phyloP scores from a whole-genome alignment of 2,329 filamentous ascomycete genomes.

The Microthyrium microscopicum region DNA sequence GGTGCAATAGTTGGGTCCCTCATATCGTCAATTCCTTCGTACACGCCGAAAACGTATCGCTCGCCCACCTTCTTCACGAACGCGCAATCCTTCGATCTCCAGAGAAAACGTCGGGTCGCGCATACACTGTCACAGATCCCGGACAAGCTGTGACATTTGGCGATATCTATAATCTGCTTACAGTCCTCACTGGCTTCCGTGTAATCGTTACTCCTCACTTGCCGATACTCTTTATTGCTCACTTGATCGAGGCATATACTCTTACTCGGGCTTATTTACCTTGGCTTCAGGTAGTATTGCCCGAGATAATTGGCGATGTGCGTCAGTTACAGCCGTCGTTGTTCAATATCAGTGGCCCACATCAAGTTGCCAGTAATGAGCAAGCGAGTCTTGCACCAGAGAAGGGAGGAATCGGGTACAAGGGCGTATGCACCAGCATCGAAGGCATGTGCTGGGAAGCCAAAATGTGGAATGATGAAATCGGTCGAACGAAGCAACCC shows the following conservation, averaged over 20 bases:
- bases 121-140: constrained; percentile 35
- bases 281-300: constrained; percentile 12
- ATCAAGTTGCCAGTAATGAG: constrained; percentile 22
- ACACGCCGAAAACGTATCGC: constrained; percentile 34
- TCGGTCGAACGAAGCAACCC: too few species aligned
- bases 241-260: constrained; percentile 23
- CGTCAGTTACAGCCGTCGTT: constrained; percentile 24
- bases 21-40: constrained; percentile 34
- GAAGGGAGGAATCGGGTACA: constrained; percentile 28
- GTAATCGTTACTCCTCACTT: constrained; percentile 21
- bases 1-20: constrained; percentile 26
- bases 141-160: constrained; percentile 27
- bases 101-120: constrained; percentile 23
- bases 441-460: constrained; percentile 27
- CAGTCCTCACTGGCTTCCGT: constrained; percentile 17
- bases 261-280: constrained; percentile 12
- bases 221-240: constrained; percentile 22
- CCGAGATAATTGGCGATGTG: constrained; percentile 17
- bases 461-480: constrained; percentile 23
- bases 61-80: constrained; percentile 38
- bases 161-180: constrained; percentile 24
- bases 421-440: constrained; percentile 20
- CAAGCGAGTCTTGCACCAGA: constrained; percentile 21
- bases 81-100: constrained; percentile 28
- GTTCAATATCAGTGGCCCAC: constrained; percentile 16